Percentiles rank a stretch among this genome's conserved stretches.
Evolutionary conservation across 2,329 filamentous ascomycete genomes (phyloP).

Genomic region (Aspergillus puulaauensis): DNA sequence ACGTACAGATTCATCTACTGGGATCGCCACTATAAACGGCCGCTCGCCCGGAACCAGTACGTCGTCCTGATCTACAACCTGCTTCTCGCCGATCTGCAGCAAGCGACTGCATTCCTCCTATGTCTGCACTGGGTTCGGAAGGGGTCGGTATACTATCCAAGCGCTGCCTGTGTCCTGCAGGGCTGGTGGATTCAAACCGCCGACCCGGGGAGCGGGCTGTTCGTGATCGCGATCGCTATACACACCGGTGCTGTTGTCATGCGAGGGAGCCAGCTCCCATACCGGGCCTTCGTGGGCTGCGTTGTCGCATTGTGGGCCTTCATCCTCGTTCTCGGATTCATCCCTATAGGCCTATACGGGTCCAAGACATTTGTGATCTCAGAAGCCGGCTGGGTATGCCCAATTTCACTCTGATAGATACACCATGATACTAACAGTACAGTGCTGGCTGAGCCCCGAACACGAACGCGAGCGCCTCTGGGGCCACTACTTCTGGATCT

Average conservation of each 20-base stretch:
- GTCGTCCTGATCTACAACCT: constrained; percentile 54
- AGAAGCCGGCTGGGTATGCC: constrained; percentile 50
- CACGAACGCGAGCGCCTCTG: constrained; percentile 49
- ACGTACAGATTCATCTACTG: constrained; percentile 52
- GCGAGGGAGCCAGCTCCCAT: constrained; percentile 47
- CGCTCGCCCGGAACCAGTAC: constrained; percentile 53
- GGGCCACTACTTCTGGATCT: constrained; percentile 57
- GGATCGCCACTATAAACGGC: constrained; percentile 48
- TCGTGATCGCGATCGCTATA: constrained; percentile 54
- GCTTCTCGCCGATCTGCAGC: constrained; percentile 51
- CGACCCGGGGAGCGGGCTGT: constrained; percentile 52
- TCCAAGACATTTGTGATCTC: constrained; percentile 47
- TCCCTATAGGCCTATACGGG: constrained; percentile 46
- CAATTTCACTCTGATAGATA: background rate
- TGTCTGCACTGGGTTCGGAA: constrained; percentile 47
- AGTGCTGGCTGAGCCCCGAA: constrained; percentile 52
- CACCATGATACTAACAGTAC: background rate
- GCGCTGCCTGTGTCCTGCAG: constrained; percentile 49
- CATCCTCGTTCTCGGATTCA: constrained; percentile 46
- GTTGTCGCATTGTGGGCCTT: constrained; percentile 48
- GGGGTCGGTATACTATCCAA: constrained; percentile 44
- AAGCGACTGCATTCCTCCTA: constrained; percentile 47
- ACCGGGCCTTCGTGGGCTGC: constrained; percentile 42
- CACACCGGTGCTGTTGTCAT: constrained; percentile 52
- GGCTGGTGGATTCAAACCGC: constrained; percentile 54